Evolutionary conservation across 129 eudicot genomes (phyloP).

Genomic region (Erigeron canadensis): DNA sequence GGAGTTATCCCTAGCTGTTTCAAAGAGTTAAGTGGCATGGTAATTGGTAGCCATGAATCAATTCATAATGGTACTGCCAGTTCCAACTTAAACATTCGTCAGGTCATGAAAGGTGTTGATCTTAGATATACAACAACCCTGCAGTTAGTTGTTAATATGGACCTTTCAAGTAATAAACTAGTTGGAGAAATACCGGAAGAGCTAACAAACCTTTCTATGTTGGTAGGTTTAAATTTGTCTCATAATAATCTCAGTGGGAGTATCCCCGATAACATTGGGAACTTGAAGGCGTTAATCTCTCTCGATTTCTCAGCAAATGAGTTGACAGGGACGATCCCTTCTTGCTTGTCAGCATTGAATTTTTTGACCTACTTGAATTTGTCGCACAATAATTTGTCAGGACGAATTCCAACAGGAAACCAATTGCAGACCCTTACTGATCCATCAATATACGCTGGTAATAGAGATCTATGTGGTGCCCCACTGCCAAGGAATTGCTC

Average conservation of each 20-base stretch:
- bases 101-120: neutral
- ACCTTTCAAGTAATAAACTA: conserved; percentile 1
- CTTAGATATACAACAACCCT: no score
- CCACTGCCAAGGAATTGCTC: conserved; percentile 20
- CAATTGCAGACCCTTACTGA: conserved; percentile 28
- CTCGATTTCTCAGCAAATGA: conserved; percentile 20
- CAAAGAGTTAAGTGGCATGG: neutral
- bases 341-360: conserved; percentile 13
- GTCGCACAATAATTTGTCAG: conserved; percentile 22
- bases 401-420: conserved; percentile 25
- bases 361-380: conserved; percentile 20
- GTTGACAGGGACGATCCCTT: conserved; percentile 20
- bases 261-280: conserved; percentile 3
- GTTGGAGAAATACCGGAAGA: neutral
- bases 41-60: no score
- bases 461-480: conserved; percentile 21
- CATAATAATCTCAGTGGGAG: neutral
- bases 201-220: neutral
- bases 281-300: conserved; percentile 8
- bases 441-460: conserved; percentile 25
- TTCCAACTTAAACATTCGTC: neutral
- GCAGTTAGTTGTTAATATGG: neutral
- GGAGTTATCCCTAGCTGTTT: neutral
- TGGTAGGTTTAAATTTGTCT: neutral
- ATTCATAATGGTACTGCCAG: no score